Base-by-base conservation (phyloP, 768 basidiomycete genomes). In the Kwoniella bestiolae region DNA sequence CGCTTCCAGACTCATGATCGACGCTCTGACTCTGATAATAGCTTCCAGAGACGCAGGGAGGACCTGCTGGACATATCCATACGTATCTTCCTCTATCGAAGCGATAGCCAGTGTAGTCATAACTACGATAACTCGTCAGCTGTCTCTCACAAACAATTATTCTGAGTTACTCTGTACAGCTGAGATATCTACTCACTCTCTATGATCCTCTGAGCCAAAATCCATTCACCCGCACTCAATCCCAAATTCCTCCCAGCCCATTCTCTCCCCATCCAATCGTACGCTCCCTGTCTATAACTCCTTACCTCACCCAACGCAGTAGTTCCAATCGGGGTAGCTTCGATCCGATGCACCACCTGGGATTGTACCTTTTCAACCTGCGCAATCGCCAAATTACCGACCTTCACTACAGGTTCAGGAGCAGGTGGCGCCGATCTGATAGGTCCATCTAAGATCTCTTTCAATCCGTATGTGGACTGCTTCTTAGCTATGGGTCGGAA, bases 51-150 rank as follows among this genome's bases (percentile, higher is more conserved):
- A 72, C 1, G 72, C 63, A 3, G 79, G 78, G 0, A 79, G 53
- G 53, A 72, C 60, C 14, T 76, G 73, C 47, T 80, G 79, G 2
- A 79, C 75, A 46, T 79, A 71, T 28, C 79, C 79, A 53, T 79
- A 80, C 18, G 72, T 74, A 47, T 80, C 79, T 52, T 80, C 79
- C 11, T 68, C 65, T 21, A 70, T 63, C 0, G 79, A 80, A 3
- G 74, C 76, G 6, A 73, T 60, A 8, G 73, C 64, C n/a, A 76
- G 66, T 0, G 70, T 68, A 1, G 76, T 66, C 21, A 79, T 60
- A 26, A 77, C 79, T 80, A n/a, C n/a, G n/a, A n/a, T n/a, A n/a
- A n/a, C n/a, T n/a, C n/a, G n/a, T n/a, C n/a, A n/a, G n/a, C n/a
- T n/a, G n/a, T n/a, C n/a, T n/a, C n/a, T n/a, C n/a, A n/a, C n/a